These are phyloP conservation scores for Xylariaceae sp. DNA, from an alignment of 2,329 filamentous ascomycete species.

Conservation along the genomic window DNA sequence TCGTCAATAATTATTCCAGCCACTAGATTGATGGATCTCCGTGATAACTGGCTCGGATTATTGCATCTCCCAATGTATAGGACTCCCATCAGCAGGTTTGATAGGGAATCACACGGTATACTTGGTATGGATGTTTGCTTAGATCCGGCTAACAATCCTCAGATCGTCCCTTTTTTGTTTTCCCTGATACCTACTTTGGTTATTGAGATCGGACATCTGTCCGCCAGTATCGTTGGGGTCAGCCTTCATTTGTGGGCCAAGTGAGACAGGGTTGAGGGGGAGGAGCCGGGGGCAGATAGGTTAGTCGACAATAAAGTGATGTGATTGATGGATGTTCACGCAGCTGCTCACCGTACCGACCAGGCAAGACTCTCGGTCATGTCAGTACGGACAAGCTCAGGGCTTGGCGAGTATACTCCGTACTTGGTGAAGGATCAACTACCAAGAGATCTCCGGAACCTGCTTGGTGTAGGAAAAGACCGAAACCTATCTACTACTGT, in stretches of 20 bases:
- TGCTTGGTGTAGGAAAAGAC: too few species aligned
- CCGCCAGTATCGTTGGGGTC: not conserved
- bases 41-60: constrained; percentile 1
- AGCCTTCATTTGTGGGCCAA: constrained; percentile 7
- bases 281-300: not conserved
- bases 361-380: not conserved
- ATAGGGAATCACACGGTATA: constrained; percentile 3
- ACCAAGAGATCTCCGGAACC: too few species aligned
- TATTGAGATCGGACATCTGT: not conserved
- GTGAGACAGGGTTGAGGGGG: constrained; percentile 5
- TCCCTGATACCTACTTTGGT: not conserved
- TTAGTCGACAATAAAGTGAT: not conserved
- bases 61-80: constrained; percentile 7
- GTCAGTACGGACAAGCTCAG: too few species aligned
- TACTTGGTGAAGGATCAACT: too few species aligned
- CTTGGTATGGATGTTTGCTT: constrained; percentile 1
- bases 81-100: constrained; percentile 5
- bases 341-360: not conserved
- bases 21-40: constrained; percentile 27
- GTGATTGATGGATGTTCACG: constrained; percentile 13
- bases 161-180: not conserved
- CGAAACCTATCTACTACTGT: too few species aligned
- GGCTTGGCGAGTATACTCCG: too few species aligned
- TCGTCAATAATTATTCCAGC: constrained; percentile 31
- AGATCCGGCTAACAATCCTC: not conserved